Evolutionary conservation across 2,329 filamentous ascomycete genomes (phyloP).

Genomic region (Corinectria fuckeliana): DNA sequence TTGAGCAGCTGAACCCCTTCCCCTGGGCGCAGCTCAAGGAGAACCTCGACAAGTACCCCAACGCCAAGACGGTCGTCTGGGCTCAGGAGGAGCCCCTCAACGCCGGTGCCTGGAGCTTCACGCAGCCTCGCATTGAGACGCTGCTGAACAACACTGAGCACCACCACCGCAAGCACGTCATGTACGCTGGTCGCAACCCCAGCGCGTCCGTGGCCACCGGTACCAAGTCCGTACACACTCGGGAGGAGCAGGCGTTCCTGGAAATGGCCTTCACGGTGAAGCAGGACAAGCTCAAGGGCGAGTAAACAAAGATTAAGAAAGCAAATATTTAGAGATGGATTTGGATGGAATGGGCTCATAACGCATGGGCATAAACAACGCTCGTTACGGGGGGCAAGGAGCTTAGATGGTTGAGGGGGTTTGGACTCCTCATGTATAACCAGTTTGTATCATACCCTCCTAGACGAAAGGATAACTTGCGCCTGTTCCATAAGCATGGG

Average conservation of each 20-base stretch:
- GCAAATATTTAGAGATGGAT: conserved; percentile 13
- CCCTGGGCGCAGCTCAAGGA: conserved; percentile 96
- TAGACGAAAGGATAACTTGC: conserved; percentile 36
- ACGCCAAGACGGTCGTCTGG: conserved; percentile 97
- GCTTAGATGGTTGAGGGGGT: conserved; percentile 32
- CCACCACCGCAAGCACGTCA: conserved; percentile 93
- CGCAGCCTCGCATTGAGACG: conserved; percentile 97
- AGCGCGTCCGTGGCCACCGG: conserved; percentile 95
- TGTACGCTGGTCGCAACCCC: conserved; percentile 94
- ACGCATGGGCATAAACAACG: conserved; percentile 21
- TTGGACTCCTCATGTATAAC: conserved; percentile 39
- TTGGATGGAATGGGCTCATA: conserved; percentile 21
- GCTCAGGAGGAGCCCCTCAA: conserved; percentile 97
- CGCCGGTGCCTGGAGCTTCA: conserved; percentile 95
- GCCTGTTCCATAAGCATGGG: conserved; percentile 33
- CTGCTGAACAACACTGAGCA: conserved; percentile 90
- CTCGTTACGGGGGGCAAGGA: conserved; percentile 32
- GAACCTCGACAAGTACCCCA: conserved; percentile 96
- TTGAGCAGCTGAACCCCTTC: conserved; percentile 99
- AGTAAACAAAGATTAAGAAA: conserved; percentile 48
- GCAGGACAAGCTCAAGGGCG: conserved; percentile 74
- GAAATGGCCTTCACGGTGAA: conserved; percentile 68
- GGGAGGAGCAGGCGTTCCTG: conserved; percentile 89
- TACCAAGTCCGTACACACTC: conserved; percentile 84
- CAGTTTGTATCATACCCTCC: conserved; percentile 44